phyloP scores from a whole-genome alignment of 768 basidiomycete species.

The Mycena albidolilacea region DNA sequence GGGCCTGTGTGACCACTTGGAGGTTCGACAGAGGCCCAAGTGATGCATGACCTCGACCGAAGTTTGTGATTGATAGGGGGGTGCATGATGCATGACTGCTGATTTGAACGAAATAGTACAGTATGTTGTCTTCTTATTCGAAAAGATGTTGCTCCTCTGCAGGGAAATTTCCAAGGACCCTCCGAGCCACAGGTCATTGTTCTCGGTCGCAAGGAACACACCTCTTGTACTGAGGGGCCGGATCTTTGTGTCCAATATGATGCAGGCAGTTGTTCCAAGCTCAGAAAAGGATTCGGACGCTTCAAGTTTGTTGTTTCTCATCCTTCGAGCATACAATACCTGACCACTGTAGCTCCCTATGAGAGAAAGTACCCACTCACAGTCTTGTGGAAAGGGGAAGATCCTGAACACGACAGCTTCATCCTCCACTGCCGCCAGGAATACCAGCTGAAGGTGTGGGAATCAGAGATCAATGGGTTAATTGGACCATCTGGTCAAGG shows the following conservation, averaged over 20 bases:
- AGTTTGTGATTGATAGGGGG: too few relatives aligned
- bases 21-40: too few relatives aligned
- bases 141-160: conserved; percentile 99
- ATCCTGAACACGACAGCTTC: too few relatives aligned
- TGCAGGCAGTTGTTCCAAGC: conserved; percentile 76
- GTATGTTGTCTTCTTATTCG: conserved; percentile 99
- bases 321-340: conserved; percentile 8
- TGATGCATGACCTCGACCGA: too few relatives aligned
- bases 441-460: too few relatives aligned
- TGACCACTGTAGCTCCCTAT: conserved; percentile 38
- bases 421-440: too few relatives aligned
- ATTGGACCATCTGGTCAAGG: too few relatives aligned
- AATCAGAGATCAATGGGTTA: too few relatives aligned
- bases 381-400: too few relatives aligned
- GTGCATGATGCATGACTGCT: too few relatives aligned
- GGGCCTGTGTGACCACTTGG: too few relatives aligned
- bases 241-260: conserved; percentile 97
- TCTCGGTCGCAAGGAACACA: conserved; percentile 77
- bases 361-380: conserved; percentile 79
- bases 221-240: conserved; percentile 94
- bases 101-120: too few relatives aligned
- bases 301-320: conserved; percentile 52
- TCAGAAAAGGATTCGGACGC: conserved; percentile 70
- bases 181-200: conserved; percentile 67
- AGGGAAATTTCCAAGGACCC: conserved; percentile 84